Evolutionary conservation across 1,284 basidiomycete species (phyloP).

Genomic region (Vanrija sp.): DNA sequence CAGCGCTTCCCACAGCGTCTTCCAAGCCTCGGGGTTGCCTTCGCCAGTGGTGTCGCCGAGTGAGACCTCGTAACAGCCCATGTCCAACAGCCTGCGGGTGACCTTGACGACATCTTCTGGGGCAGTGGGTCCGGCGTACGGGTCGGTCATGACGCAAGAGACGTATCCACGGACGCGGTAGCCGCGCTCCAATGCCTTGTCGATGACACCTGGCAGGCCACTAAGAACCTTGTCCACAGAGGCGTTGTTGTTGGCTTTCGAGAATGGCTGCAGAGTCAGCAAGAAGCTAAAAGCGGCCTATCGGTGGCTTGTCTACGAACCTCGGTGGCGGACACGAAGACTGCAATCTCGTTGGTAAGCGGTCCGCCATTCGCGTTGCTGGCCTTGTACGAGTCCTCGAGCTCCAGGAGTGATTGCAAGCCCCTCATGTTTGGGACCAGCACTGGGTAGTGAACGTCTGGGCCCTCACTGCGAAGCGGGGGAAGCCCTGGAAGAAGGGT

Average conservation of each 20-base stretch:
- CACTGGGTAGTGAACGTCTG: slow-evolving; percentile 68
- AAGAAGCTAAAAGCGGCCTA: not conserved
- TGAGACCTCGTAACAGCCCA: slow-evolving; percentile 93
- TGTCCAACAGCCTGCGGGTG: slow-evolving; percentile 66
- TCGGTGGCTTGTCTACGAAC: slow-evolving; percentile 16
- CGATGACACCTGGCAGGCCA: slow-evolving; percentile 62
- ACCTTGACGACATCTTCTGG: slow-evolving; percentile 65
- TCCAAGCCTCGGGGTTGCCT: slow-evolving; percentile 68
- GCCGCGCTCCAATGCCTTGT: slow-evolving; percentile 59
- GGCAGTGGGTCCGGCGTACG: slow-evolving; percentile 76
- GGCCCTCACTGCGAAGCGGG: slow-evolving; percentile 40
- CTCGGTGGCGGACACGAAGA: slow-evolving; percentile 87
- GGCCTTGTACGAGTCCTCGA: slow-evolving; percentile 26
- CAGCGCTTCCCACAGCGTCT: slow-evolving; percentile 66
- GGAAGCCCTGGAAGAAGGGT: slow-evolving; percentile 48
- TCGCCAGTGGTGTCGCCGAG: slow-evolving; percentile 89
- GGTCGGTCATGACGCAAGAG: slow-evolving; percentile 73
- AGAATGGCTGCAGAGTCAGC: slow-evolving; percentile 56
- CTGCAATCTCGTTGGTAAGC: slow-evolving; percentile 74
- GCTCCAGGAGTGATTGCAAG: slow-evolving; percentile 61
- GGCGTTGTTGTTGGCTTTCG: slow-evolving; percentile 78
- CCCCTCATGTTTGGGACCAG: slow-evolving; percentile 82
- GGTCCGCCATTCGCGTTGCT: slow-evolving; percentile 13
- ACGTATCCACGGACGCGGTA: slow-evolving; percentile 83
- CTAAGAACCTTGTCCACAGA: slow-evolving; percentile 67